Percentiles rank a stretch among this genome's conserved stretches.
Conservation (phyloP, 768 basidiomycete species). For the Ramaria sp. region DNA sequence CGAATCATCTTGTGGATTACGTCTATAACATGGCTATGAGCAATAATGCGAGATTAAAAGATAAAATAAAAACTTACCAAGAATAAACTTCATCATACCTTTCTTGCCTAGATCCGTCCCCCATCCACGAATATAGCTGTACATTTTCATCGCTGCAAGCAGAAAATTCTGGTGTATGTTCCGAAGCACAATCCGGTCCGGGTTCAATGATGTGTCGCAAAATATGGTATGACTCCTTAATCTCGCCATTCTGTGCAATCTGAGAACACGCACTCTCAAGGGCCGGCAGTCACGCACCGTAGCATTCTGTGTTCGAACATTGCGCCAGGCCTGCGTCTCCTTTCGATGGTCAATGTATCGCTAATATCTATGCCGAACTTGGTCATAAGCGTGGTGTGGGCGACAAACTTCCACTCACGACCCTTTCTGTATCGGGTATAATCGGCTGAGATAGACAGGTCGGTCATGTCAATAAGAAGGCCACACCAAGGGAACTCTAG, state of each 20-base stretch:
- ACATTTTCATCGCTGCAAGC: conserved; percentile 77
- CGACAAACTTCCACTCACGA: conserved; percentile 31
- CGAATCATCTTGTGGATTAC: conserved; percentile 51
- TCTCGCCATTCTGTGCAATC: conserved; percentile 47
- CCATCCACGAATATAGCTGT: conserved; percentile 64
- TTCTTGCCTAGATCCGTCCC: conserved; percentile 33
- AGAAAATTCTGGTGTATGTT: conserved; percentile 87
- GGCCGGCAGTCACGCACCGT: conserved; percentile 43
- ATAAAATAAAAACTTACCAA: conserved; percentile 29
- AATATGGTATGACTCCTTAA: conserved; percentile 72
- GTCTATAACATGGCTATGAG: conserved; percentile 27
- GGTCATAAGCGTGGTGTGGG: not conserved
- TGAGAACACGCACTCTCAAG: not conserved
- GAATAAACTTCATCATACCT: conserved; percentile 34
- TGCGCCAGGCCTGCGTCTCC: conserved; percentile 51
- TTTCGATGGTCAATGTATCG: conserved; percentile 63
- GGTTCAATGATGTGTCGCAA: conserved; percentile 64
- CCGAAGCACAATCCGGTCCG: conserved; percentile 45
- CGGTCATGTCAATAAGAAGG: conserved; percentile 59
- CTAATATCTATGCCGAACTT: conserved; percentile 42
- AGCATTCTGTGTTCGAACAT: conserved; percentile 66
- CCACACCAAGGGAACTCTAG: conserved; percentile 95
- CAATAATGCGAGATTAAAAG: not conserved
- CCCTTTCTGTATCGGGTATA: conserved; percentile 55
- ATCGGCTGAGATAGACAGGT: conserved; percentile 72